phyloP scores from a whole-genome alignment of 139 green algal species.

The Micromonas commoda region DNA sequence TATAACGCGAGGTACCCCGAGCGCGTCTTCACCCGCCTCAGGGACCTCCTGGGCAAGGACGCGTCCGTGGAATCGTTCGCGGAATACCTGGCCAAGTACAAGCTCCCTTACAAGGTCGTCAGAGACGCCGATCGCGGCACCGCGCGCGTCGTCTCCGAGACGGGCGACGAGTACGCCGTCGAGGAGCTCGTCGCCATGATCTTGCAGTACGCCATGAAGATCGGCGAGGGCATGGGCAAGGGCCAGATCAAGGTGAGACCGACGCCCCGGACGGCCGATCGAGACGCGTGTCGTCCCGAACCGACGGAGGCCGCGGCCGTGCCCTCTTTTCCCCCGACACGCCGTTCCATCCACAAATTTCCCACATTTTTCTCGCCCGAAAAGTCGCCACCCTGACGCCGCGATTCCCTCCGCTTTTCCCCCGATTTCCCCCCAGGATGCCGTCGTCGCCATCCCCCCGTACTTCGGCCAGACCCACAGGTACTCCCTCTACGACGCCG shows the following conservation, averaged over 20 bases:
- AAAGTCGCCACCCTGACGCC: too few relatives aligned
- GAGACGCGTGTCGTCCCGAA: too few relatives aligned
- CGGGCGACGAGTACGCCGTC: slow-evolving; percentile 44
- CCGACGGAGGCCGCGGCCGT: too few relatives aligned
- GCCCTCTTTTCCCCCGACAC: too few relatives aligned
- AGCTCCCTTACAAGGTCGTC: slow-evolving; percentile 66
- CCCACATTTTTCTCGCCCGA: too few relatives aligned
- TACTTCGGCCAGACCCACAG: slow-evolving; percentile 79
- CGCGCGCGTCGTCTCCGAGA: slow-evolving; percentile 28
- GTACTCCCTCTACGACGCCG: slow-evolving; percentile 66
- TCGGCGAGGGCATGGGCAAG: slow-evolving; percentile 63
- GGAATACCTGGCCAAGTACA: slow-evolving; percentile 43
- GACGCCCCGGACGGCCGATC: too few relatives aligned
- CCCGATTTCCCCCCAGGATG: too few relatives aligned
- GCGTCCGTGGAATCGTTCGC: slow-evolving; percentile 43
- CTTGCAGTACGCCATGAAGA: slow-evolving; percentile 73
- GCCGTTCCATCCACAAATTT: too few relatives aligned
- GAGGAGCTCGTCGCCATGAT: slow-evolving; percentile 87
- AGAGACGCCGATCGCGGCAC: neutral
- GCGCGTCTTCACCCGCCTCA: slow-evolving; percentile 53
- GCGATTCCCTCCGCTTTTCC: too few relatives aligned
- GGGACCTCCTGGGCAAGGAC: slow-evolving; percentile 76
- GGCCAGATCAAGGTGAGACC: slow-evolving; percentile 55
- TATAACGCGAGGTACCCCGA: slow-evolving; percentile 68
- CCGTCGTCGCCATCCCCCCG: slow-evolving; percentile 77